Evolutionary conservation across 2,329 filamentous ascomycete genomes (phyloP).

Genomic region (Colletotrichum graminicola): DNA sequence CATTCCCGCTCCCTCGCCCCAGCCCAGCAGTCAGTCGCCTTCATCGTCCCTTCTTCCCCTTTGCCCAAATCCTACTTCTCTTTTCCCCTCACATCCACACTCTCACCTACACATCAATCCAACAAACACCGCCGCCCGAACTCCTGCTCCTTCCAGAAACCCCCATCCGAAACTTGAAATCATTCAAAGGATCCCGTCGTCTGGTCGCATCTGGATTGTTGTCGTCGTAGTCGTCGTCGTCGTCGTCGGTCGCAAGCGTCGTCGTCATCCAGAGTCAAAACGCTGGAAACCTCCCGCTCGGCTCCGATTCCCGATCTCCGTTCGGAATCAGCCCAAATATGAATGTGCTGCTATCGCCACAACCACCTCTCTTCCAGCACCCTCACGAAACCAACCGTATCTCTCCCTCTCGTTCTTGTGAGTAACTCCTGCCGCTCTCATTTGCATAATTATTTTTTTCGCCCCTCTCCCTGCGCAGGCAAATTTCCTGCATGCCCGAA

Average conservation of each 20-base stretch:
- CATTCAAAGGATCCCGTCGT: slow-evolving; percentile 9
- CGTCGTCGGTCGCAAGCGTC: slow-evolving; percentile 30
- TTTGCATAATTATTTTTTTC: not conserved
- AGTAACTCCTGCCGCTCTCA: slow-evolving; percentile 47
- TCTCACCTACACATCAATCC: slow-evolving; percentile 26
- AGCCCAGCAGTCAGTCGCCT: slow-evolving; percentile 7
- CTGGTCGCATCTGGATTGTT: slow-evolving; percentile 39
- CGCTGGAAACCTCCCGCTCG: slow-evolving; percentile 6
- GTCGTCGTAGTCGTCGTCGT: slow-evolving; percentile 20
- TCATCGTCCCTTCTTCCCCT: slow-evolving; percentile 24
- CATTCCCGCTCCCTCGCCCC: slow-evolving; percentile 32
- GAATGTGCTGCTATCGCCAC: slow-evolving; percentile 73
- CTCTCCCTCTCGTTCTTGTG: slow-evolving; percentile 68
- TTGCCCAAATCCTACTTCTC: slow-evolving; percentile 33
- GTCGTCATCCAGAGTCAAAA: slow-evolving; percentile 38
- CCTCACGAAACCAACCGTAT: slow-evolving; percentile 68
- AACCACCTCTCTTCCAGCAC: slow-evolving; percentile 70
- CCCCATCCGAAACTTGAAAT: slow-evolving; percentile 4
- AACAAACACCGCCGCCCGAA: slow-evolving; percentile 5
- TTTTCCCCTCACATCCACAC: slow-evolving; percentile 42
- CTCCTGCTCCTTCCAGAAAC: slow-evolving; percentile 13
- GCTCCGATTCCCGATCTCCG: slow-evolving; percentile 17
- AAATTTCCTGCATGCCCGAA: not conserved
- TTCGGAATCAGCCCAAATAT: slow-evolving; percentile 54
- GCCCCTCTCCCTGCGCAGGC: not conserved